phyloP scores from a whole-genome alignment of 129 eudicot species.

The Apium graveolens region DNA sequence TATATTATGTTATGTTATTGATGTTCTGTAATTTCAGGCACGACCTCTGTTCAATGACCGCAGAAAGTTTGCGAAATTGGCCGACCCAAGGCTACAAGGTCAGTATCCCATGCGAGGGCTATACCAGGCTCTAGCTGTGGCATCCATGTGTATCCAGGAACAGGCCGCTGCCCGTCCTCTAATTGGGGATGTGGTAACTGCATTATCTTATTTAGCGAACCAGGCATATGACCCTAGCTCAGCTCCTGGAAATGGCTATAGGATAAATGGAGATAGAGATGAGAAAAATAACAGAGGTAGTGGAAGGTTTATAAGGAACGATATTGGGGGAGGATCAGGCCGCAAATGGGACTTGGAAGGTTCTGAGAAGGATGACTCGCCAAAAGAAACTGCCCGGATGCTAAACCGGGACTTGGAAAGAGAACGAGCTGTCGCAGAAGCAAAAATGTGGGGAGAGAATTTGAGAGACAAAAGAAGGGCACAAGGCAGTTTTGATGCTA shows the following conservation, averaged over 20 bases:
- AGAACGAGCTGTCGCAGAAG: constrained; percentile 94
- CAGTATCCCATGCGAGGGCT: constrained; percentile 80
- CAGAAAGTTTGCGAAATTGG: constrained; percentile 57
- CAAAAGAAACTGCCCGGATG: constrained; percentile 62
- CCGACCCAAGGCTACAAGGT: constrained; percentile 73
- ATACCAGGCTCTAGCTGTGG: constrained; percentile 85
- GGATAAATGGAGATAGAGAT: constrained; percentile 30
- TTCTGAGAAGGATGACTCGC: constrained; percentile 77
- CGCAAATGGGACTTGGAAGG: constrained; percentile 73
- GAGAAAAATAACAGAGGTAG: constrained; percentile 31
- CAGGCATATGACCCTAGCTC: constrained; percentile 57
- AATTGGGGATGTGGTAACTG: constrained; percentile 91
- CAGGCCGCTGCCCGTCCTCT: constrained; percentile 91
- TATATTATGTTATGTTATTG: background rate
- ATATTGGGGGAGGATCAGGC: constrained; percentile 78
- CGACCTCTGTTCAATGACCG: constrained; percentile 82
- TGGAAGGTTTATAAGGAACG: constrained; percentile 44
- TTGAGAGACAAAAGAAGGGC: constrained; percentile 64
- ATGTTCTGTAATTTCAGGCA: constrained; percentile 42
- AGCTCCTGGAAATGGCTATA: constrained; percentile 33
- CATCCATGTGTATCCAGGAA: constrained; percentile 94
- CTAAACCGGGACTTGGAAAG: constrained; percentile 64
- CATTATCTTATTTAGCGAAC: constrained; percentile 79
- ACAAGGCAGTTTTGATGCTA: constrained; percentile 65
- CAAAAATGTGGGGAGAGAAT: constrained; percentile 95